These are phyloP conservation scores for Torulaspora franciscae DNA, from an alignment of 805 yeast species.

Conservation along the genomic window DNA sequence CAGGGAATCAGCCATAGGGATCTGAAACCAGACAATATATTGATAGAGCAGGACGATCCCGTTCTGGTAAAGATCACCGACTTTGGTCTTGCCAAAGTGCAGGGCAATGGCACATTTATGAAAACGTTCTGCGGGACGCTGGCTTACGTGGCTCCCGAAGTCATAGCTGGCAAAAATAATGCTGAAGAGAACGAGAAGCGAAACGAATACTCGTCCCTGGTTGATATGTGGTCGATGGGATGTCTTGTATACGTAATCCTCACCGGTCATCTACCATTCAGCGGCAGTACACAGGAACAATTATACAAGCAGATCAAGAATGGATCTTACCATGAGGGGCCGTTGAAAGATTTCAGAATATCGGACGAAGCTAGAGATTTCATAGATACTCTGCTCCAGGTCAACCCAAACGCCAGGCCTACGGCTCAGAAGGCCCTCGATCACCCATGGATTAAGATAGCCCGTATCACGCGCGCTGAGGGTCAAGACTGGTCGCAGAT, in stretches of 20 bases:
- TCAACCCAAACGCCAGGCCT: slow-evolving; percentile 67
- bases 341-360: slow-evolving; percentile 60
- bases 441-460: slow-evolving; percentile 70
- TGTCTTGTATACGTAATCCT: slow-evolving; percentile 87
- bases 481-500: slow-evolving; percentile 36
- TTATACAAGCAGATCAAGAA: slow-evolving; percentile 67
- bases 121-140: slow-evolving; percentile 97
- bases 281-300: slow-evolving; percentile 86
- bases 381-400: slow-evolving; percentile 63
- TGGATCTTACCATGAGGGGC: slow-evolving; percentile 77
- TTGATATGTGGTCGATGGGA: slow-evolving; percentile 97
- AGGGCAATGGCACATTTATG: slow-evolving; percentile 78
- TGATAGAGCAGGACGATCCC: slow-evolving; percentile 87
- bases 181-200: slow-evolving; percentile 21
- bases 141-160: slow-evolving; percentile 97
- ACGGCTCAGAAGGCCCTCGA: slow-evolving; percentile 70
- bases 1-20: slow-evolving; percentile 95
- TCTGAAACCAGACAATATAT: slow-evolving; percentile 90
- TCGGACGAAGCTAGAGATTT: slow-evolving; percentile 70
- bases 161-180: slow-evolving; percentile 43
- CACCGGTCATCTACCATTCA: slow-evolving; percentile 92
- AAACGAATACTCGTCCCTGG: slow-evolving; percentile 68
- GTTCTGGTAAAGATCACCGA: slow-evolving; percentile 90
- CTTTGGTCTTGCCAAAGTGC: slow-evolving; percentile 90
- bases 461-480: slow-evolving; percentile 8